Base-by-base conservation (phyloP, 768 basidiomycete genomes). In the Daedaleopsis nitida region DNA sequence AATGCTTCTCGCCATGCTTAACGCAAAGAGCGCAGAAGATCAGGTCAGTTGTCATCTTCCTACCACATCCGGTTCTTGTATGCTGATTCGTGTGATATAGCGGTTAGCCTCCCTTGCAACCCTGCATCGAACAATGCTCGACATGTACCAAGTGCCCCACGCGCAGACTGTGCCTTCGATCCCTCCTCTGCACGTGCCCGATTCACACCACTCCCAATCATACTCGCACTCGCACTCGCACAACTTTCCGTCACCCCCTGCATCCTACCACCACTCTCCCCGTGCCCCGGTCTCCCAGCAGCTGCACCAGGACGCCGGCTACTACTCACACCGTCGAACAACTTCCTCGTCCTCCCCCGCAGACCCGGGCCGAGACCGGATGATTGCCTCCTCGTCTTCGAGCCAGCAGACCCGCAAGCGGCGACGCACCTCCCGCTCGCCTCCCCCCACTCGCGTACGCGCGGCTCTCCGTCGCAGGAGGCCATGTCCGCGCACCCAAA, bases 11-110 rank as follows among this genome's bases (percentile, higher is more conserved):
- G 85, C 92, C 66, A 91, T 97, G 83, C 80, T 97, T 52, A 93
- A 90, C 62, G 94, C 94, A 70, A 97, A 97, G 79, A 84, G 87
- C 49, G 89, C 95, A 13, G 95, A 97, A 73, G 95, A 97, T 71
- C 91, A 96, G 84, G 93, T 92, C 23, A 68, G 65, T 53, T 38
- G 21, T 6, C 55, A 19, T 52, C 27, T n/a, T 43, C 61, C 47
- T 24, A 35, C 53, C 43, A 27, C 55, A 38, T 54, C 16, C 52
- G 58, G 51, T 55, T 44, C 37, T 59, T 57, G 24, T 16, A 35
- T 43, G 19, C 52, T 52, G 52, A 27, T 24, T 50, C 27, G 27
- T 32, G 27, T 32, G 27, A 32, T 59, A 47, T 67, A 92, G 89
- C 86, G 91, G 53, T 76, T 91, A 50, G 87, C 91, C 16, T 84